Percentiles rank a stretch among this genome's conserved stretches.
Evolutionary conservation across 768 basidiomycete species (phyloP).

Genomic region (Hydnum rufescens): DNA sequence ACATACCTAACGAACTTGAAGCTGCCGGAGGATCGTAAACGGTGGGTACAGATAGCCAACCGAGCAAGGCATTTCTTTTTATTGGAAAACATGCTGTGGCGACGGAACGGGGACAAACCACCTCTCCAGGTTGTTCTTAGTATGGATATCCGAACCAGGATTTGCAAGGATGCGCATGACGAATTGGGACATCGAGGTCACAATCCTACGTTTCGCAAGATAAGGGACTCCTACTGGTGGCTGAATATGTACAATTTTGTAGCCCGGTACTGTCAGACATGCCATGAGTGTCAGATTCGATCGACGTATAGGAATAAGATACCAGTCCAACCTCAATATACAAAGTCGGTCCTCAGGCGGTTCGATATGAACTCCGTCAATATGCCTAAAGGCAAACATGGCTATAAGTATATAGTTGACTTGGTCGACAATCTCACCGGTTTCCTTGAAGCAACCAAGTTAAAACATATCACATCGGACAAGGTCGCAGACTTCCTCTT

Average conservation of each 20-base stretch:
- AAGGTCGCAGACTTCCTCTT: not conserved
- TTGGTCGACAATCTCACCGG: not conserved
- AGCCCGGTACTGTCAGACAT: not conserved
- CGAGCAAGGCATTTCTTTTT: no score
- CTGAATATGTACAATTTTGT: not conserved
- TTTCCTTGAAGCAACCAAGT: not conserved
- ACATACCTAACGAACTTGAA: no score
- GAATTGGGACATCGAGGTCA: not conserved
- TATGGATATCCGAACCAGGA: not conserved
- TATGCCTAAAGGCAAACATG: not conserved
- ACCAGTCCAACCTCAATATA: not conserved
- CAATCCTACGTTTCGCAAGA: not conserved
- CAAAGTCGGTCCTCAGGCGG: not conserved
- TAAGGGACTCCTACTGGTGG: not conserved
- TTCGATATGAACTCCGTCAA: not conserved
- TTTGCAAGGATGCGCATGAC: not conserved
- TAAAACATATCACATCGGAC: not conserved
- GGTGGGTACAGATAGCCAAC: no score
- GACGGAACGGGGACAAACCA: not conserved
- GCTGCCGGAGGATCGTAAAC: no score
- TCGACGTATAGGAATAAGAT: not conserved
- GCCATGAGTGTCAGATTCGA: conserved; percentile 1
- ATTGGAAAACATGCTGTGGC: not conserved
- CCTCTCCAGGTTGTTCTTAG: not conserved
- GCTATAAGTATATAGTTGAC: not conserved